Evolutionary conservation across 2,329 filamentous ascomycete species (phyloP), one percentile per base, ranked within the genome.

Genomic region (Ophiocordyceps polyrhachis-furcata): DNA sequence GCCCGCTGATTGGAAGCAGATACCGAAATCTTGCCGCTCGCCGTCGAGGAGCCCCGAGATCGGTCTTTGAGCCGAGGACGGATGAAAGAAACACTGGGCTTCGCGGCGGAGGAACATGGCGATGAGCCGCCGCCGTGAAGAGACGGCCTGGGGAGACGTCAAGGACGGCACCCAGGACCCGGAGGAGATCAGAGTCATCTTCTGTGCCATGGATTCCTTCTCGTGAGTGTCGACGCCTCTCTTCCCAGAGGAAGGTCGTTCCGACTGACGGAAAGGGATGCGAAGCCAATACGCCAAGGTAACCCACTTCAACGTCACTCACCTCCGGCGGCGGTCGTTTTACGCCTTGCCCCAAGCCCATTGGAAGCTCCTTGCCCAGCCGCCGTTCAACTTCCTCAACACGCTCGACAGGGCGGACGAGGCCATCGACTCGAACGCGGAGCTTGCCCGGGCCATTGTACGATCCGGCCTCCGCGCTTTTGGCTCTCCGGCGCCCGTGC

Each of bases 281-380:
- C 25, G 20, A 17, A 93, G 86, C 45, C 83, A 88, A 62, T 95
- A 95, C 60, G 80, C 83, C 50, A 82, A 80, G 54, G 75, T 79
- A 21, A 83, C 88, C 5, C 89, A 96, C 60, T 83, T 83, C 65
- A 93, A 93, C 61, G 81, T 83, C 50, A 96, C 89, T 5, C 89
- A 96, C 61, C 73, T 88, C 17, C 81, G 91, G 20, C 79, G 93
- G 25, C 87, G 91, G 61, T 82, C 86, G 14, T 95, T 98, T 63
- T 98, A 96, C 60, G 83, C 87, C 9, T 71, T 98, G 6, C 86
- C 89, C 1, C 77, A 81, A 47, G 68, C 73, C 1, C 88, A 98
- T 59, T 91, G 86, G 79, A 74, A 83, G 55, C 72, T 93, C 56
- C 74, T 98, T 1, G 79, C 86, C 0, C 73, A 73, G 5, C 79